Evolutionary conservation across 768 basidiomycete genomes (phyloP).

Genomic region (Macrolepiota albuminosa): DNA sequence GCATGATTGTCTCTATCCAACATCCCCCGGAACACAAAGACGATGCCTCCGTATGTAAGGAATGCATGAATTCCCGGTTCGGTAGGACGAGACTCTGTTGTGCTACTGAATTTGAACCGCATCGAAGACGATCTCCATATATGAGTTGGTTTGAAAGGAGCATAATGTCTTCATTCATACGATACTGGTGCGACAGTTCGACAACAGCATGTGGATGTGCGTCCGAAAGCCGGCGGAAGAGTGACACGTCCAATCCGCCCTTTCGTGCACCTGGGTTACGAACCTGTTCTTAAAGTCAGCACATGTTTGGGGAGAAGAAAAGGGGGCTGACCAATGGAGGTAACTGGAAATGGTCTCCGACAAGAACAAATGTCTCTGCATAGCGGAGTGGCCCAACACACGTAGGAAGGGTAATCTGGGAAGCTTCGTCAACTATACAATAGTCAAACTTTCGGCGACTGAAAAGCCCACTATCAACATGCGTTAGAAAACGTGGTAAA

Average conservation of each 20-base stretch:
- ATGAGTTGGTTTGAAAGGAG: slow-evolving; percentile 81
- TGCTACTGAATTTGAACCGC: slow-evolving; percentile 74
- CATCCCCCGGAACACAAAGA: slow-evolving; percentile 39
- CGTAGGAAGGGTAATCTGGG: slow-evolving; percentile 94
- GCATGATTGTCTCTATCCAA: slow-evolving; percentile 67
- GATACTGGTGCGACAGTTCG: slow-evolving; percentile 84
- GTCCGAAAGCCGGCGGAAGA: slow-evolving; percentile 86
- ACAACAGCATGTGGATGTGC: slow-evolving; percentile 83
- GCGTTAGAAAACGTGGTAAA: background rate
- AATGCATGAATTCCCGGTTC: slow-evolving; percentile 34
- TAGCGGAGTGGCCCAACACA: slow-evolving; percentile 91
- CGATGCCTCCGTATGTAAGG: slow-evolving; percentile 33
- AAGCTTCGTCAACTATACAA: slow-evolving; percentile 98
- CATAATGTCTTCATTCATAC: slow-evolving; percentile 99
- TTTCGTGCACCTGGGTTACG: slow-evolving; percentile 73
- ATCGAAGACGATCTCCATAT: slow-evolving; percentile 71
- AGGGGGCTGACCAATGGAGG: slow-evolving; percentile 72
- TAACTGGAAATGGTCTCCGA: slow-evolving; percentile 96
- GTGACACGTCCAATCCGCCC: slow-evolving; percentile 83
- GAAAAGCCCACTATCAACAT: slow-evolving; percentile 66
- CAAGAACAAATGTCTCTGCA: slow-evolving; percentile 88
- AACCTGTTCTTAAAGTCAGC: slow-evolving; percentile 45
- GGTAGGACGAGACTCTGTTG: slow-evolving; percentile 52
- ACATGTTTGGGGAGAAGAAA: background rate
- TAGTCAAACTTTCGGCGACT: slow-evolving; percentile 84